Base-by-base conservation (phyloP, 345 rosid genomes). In the Isatis tinctoria region DNA sequence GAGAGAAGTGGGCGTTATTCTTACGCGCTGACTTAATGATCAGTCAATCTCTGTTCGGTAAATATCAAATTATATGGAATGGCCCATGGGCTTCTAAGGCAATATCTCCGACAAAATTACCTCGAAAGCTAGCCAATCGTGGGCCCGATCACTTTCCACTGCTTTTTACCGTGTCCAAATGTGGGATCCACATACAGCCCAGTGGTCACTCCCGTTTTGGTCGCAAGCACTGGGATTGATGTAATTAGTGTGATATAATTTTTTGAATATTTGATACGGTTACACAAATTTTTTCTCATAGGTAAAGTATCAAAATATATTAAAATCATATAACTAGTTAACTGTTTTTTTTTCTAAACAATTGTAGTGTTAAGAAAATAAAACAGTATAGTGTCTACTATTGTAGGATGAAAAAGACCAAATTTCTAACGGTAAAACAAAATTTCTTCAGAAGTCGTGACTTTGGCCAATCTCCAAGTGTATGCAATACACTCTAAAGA, bases 21-120 rank as follows among this genome's bases (percentile, higher is more conserved):
- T 71, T 78, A 87, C 90, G 91, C 87, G 82, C 90, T 72, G 74
- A 72, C 71, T 73, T 30, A 2, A 3, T 60, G 66, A 40, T 77
- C 69, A 48, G 81, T 77, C 81, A 77, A 77, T 65, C 72, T 77
- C 72, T 9, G 65, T 69, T 45, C 71, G 60, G 80, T 58, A 54
- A 70, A 56, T 40, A 30, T 10, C 27, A 9, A 27, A 33, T 48
- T 8, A 32, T 20, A 33, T 62, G 27, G 20, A 64, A 40, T 65
- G 69, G 80, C 73, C 76, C 80, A 77, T 72, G 77, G 80, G 77
- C 77, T 57, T 77, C 39, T 22, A 2, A 5, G 39, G 0, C 61
- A 28, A 40, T 22, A 8, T 37, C 58, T 78, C 87, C 87, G 87
- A 86, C 95, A 80, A 30, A 51, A 69, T 76, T 85, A 83, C 77